Percentiles rank a stretch among this genome's conserved stretches.
phyloP scores from a whole-genome alignment of 495 filamentous ascomycete species.

The Oidiodendron maius region DNA sequence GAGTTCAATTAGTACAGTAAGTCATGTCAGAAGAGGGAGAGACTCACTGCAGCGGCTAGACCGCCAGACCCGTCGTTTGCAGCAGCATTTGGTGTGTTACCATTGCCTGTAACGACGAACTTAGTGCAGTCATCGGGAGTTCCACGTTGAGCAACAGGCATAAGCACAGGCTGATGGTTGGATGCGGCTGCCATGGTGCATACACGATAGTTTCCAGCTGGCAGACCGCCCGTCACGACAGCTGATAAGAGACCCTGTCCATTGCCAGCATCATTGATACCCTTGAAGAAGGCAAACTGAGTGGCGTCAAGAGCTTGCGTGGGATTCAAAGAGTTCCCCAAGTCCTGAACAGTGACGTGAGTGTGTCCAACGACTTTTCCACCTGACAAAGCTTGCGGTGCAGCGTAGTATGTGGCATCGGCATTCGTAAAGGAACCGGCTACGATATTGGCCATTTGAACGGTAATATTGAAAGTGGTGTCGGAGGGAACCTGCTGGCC shows the following conservation, averaged over 20 bases:
- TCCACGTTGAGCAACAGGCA: conserved; percentile 73
- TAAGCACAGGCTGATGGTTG: conserved; percentile 72
- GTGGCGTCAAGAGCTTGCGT: conserved; percentile 45
- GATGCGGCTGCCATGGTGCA: conserved; percentile 63
- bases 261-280: conserved; percentile 66
- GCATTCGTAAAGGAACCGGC: conserved; percentile 65
- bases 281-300: conserved; percentile 71
- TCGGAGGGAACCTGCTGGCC: conserved; percentile 39
- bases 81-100: conserved; percentile 15
- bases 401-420: conserved; percentile 58
- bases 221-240: conserved; percentile 55
- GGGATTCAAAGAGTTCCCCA: conserved; percentile 45
- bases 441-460: conserved; percentile 54
- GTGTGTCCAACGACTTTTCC: conserved; percentile 62
- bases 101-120: conserved; percentile 35
- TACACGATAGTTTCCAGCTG: conserved; percentile 60
- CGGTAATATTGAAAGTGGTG: conserved; percentile 49
- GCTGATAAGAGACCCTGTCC: conserved; percentile 53
- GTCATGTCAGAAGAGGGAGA: too few species aligned
- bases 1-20: too few species aligned
- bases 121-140: conserved; percentile 67
- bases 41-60: conserved; percentile 10
- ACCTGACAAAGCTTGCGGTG: conserved; percentile 55
- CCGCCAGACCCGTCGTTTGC: conserved; percentile 9
- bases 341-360: conserved; percentile 63